A percentile compares a stretch with the other conserved stretches of the same genome.
Conservation (phyloP, 2,329 filamentous ascomycete species). For the Colletotrichum navitas region DNA sequence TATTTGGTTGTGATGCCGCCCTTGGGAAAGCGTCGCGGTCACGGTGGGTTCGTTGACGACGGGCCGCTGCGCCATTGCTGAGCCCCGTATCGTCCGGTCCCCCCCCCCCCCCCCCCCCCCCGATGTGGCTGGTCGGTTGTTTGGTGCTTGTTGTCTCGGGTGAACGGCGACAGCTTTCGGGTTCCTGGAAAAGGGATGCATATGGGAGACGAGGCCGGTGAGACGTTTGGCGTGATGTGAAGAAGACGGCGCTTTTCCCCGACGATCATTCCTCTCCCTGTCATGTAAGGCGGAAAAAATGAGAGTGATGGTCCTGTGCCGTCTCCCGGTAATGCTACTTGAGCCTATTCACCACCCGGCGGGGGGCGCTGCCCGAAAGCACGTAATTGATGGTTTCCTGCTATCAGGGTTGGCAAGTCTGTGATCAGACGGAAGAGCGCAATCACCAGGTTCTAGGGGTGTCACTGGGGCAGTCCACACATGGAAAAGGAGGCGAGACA, state of each 20-base stretch:
- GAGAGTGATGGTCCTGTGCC: not conserved
- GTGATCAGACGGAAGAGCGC: not conserved
- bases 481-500: not conserved
- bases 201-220: not conserved
- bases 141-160: slow-evolving; percentile 1
- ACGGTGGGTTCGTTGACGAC: not conserved
- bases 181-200: not conserved
- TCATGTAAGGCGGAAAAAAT: not conserved
- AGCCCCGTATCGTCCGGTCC: slow-evolving; percentile 18
- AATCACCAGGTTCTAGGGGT: not conserved
- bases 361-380: not conserved
- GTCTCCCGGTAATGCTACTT: not conserved
- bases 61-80: slow-evolving; percentile 1
- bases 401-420: slow-evolving; percentile 12
- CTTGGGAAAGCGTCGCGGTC: too few relatives aligned
- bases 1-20: too few relatives aligned
- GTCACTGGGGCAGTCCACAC: not conserved
- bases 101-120: slow-evolving; percentile 8
- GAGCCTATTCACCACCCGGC: not conserved
- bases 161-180: not conserved
- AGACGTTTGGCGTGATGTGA: not conserved
- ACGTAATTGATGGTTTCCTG: slow-evolving; percentile 18
- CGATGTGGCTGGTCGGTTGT: slow-evolving; percentile 3
- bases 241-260: not conserved
- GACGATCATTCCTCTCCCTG: not conserved